Base-by-base conservation (phyloP, 2,329 filamentous ascomycete genomes). In the Zymoseptoria crescenta region DNA sequence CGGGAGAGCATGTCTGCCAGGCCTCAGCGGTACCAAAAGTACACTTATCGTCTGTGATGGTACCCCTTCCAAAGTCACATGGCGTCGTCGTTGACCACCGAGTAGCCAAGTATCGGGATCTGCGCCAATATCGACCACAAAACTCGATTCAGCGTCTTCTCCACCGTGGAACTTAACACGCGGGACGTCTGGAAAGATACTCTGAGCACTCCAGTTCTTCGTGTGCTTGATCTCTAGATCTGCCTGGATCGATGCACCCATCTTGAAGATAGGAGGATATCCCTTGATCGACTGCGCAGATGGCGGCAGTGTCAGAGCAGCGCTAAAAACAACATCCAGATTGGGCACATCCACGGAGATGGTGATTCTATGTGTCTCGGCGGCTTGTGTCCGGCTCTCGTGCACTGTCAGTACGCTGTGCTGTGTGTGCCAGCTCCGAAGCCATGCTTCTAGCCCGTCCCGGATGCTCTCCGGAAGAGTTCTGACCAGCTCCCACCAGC, bases 291-390 rank as follows among this genome's bases (percentile, higher is more conserved):
- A 16, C 45, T 20, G 56, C 49, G 20, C 16, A 30, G 48, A 24
- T 58, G 70, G 27, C 58, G 62, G 41, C 56, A 67, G 67, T 8
- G 55, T 72, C 56, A 72, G 49, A 57, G 65, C 52, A 2, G 88
- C 87, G 0, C 89, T 95, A 73, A 96, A 88, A 0, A 97, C 83
- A 20, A 96, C 83, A 53, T 89, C 84, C 1, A 96, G 80, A 1
- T 87, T 86, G 0, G 93, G 93, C 1, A 99, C 85, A 59, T 96
- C 91, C 13, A 99, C 92, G 0, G 92, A 89, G 56, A 99, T 95
- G 29, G 88, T 79, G 66, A 99, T 92, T 10, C 85, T 86, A 20
- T 62, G 62, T n/a, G 56, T 24, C 56, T 56, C 59, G 29, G 50
- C 9, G 45, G 59, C 79, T 20, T 28, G 13, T 55, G 53, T 19